phyloP scores from a whole-genome alignment of 208 protist genomes.

The Acanthamoeba triangularis region DNA sequence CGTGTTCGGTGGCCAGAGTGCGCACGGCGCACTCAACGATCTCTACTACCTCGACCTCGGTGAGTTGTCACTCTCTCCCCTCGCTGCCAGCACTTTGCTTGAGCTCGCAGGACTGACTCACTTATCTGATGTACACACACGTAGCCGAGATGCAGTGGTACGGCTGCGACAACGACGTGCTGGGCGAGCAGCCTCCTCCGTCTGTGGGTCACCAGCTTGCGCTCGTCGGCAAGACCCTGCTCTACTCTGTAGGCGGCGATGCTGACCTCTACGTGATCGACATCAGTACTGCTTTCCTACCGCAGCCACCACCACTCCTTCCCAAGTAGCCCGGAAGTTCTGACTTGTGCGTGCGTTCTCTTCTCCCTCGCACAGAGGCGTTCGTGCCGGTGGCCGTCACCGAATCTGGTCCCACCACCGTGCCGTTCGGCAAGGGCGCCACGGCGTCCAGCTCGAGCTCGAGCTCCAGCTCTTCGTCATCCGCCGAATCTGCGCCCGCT shows the following conservation, averaged over 20 bases:
- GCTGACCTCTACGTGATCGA: conserved; percentile 64
- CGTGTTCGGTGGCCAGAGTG: conserved; percentile 27
- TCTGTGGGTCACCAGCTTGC: background rate
- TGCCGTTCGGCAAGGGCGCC: conserved; percentile 40
- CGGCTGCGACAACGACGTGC: background rate
- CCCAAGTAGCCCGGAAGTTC: background rate
- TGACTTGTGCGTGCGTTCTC: background rate
- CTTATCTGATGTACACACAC: background rate
- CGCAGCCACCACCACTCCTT: background rate
- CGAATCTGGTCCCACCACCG: background rate
- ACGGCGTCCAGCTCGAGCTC: background rate
- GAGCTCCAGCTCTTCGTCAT: background rate
- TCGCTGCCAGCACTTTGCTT: background rate
- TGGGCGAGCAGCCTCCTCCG: conserved; percentile 14
- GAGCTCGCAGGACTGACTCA: too few relatives aligned
- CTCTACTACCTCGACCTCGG: conserved; percentile 59
- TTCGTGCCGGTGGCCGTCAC: conserved; percentile 5
- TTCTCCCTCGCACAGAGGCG: background rate
- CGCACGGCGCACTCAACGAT: conserved; percentile 25
- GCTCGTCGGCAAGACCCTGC: conserved; percentile 56
- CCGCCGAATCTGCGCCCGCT: background rate
- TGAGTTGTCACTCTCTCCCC: background rate
- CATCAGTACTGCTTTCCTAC: background rate
- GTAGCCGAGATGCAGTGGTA: conserved; percentile 61
- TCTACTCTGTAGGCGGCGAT: conserved; percentile 27